Evolutionary conservation across 2,329 filamentous ascomycete species (phyloP), one percentile per base, ranked within the genome.

Genomic region (Aureobasidium pullulans): DNA sequence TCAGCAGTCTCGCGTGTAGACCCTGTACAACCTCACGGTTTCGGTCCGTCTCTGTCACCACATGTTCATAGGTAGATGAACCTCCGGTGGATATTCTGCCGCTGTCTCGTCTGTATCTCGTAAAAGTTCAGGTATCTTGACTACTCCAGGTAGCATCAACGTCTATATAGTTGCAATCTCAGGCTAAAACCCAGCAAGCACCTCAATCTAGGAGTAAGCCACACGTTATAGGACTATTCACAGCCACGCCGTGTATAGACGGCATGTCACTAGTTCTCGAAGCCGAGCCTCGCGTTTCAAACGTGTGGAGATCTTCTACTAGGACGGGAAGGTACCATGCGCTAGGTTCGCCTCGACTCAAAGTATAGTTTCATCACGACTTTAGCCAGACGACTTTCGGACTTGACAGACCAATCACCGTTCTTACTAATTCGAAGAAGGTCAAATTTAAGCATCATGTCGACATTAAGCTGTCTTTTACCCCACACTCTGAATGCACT

Each of bases 301-400:
- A 34, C 39, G 23, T 23, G 39, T 43, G 50, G 39, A 54, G 39
- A 42, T 43, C 48, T 36, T 10, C 34, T 52, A 52, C 48, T 40
- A 15, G 19, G 36, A 39, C 36, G 15, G 36, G 48, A 52, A 52
- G 48, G 36, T 39, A 40, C 23, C 34, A 40, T 52, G 48, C 48
- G 23, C 48, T 52, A 52, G 9, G 48, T 52, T 52, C 36, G 48
- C 48, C 36, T 52, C 48, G 48, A 39, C 16, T 34, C 34, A 40
- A 31, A 52, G 48, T 52, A 40, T 52, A 39, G 50, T 54, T 54
- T 54, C 50, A 54, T 34, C 28, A 8, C 49, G 50, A 54, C 37
- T 54, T 54, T 54, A 54, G 50, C 50, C 50, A 54, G 50, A 54
- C 50, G 50, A 54, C 36, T 23, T 23, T 43, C 39, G 50, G 37